Base-by-base conservation (phyloP, 2,329 filamentous ascomycete species). In the Trichoderma sp. region DNA sequence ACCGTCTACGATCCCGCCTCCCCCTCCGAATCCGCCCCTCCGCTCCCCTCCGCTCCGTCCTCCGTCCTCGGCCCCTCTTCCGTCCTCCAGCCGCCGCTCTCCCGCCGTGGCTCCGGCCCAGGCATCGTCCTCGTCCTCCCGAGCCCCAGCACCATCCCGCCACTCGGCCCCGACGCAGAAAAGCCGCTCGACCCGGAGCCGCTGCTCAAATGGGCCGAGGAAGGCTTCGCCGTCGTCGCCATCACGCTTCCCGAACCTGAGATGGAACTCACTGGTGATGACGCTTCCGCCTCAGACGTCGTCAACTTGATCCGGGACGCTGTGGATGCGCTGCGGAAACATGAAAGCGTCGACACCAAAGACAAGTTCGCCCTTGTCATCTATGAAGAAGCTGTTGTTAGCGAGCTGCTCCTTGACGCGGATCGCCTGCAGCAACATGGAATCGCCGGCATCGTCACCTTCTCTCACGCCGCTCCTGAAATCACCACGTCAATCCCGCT, bases 121-220 rank as follows among this genome's bases (percentile, higher is more conserved):
- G 80, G 79, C 26, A 75, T 82, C 15, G 58, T 82, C 6, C 73
- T 81, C 13, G 17, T 82, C 23, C 69, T 77, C 26, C 74, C 74
- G 20, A 59, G 53, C 53, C 32, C 34, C 65, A 28, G 23, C 1
- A 39, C 55, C 15, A 55, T 71, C n/a, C 9, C 64, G 20, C 20
- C 12, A 3, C 47, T 17, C 53, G 5, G 20, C 43, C 47, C 30
- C 26, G 50, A 23, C 9, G 68, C 55, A 64, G 74, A 61, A 30
- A 47, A 26, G 39, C 57, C 63, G 3, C 47, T 72, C 17, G 73
- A 73, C 59, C 76, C 78, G 15, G 67, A 73, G 43, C 79, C 80
- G 6, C 61, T 77, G 50, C 76, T 78, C 58, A 81, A 82, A 76
- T 82, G 80, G 80, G 80, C 80, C 8, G 79, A 81, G 63, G 80